Evolutionary conservation across 208 protist genomes (phyloP).

Genomic region (Angomonas desouzai): DNA sequence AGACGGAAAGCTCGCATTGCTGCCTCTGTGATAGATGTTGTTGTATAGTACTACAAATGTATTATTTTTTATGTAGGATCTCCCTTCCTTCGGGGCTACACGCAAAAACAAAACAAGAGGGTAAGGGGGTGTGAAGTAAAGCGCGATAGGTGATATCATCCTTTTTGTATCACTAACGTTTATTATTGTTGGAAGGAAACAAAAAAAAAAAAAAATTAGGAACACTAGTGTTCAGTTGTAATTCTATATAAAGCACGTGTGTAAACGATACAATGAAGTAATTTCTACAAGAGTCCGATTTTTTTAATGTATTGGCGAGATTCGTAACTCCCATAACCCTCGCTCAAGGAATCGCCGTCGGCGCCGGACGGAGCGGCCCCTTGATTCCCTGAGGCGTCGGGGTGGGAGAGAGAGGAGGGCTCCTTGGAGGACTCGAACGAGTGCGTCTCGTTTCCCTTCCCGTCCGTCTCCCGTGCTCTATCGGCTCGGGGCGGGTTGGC

Average conservation of each 20-base stretch:
- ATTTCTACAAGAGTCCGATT: slow-evolving; percentile 37
- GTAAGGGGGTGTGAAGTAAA: slow-evolving; percentile 2
- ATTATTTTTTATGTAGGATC: neutral
- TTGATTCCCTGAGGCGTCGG: neutral
- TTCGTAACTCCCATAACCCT: slow-evolving; percentile 87
- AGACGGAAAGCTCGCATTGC: slow-evolving; percentile 10
- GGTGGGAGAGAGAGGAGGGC: neutral
- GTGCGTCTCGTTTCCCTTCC: neutral
- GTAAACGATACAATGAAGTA: neutral
- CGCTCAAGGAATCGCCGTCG: slow-evolving; percentile 73
- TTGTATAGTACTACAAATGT: no score
- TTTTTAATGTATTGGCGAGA: slow-evolving; percentile 78
- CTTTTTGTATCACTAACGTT: neutral
- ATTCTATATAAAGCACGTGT: neutral
- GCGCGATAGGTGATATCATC: neutral
- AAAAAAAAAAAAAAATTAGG: slow-evolving; percentile 20
- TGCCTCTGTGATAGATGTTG: no score
- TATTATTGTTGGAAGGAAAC: slow-evolving; percentile 14
- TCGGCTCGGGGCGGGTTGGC: neutral
- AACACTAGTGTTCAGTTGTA: no score
- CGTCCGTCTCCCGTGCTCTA: neutral
- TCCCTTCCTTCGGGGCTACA: neutral
- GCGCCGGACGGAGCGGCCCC: neutral
- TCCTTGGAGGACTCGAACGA: neutral
- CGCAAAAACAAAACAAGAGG: slow-evolving; percentile 7